These are phyloP conservation scores for Gossypium herbaceum DNA, from an alignment of 345 rosid genomes.

Conservation along the genomic window DNA sequence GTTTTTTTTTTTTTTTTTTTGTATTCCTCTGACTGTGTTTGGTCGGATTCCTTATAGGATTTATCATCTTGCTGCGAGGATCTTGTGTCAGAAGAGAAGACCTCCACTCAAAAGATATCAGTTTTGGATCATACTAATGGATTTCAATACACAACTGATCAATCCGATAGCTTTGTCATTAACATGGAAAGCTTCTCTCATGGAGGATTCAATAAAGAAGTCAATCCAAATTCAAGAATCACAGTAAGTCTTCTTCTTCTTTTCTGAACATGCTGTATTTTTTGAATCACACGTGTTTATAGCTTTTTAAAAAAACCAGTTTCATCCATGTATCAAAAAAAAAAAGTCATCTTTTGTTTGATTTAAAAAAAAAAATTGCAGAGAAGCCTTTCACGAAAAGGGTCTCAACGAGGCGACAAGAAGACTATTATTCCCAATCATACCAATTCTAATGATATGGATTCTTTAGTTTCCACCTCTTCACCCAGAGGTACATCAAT, in stretches of 20 bases:
- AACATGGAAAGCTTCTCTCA: constrained; percentile 18
- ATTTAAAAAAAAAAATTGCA: constrained; percentile 37
- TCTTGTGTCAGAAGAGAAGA: constrained; percentile 11
- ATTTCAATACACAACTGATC: constrained; percentile 14
- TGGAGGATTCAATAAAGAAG: constrained; percentile 17
- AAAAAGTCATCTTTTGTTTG: constrained; percentile 13
- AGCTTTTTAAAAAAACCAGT: not conserved
- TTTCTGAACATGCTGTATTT: not conserved
- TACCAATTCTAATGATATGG: constrained; percentile 32
- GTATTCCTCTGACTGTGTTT: not conserved
- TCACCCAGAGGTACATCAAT: constrained; percentile 54
- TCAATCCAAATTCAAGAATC: constrained; percentile 42
- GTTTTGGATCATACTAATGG: constrained; percentile 20
- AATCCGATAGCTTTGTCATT: constrained; percentile 17
- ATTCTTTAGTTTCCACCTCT: constrained; percentile 41
- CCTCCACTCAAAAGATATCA: constrained; percentile 2
- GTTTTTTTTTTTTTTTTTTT: not conserved
- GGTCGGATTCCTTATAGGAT: constrained; percentile 4
- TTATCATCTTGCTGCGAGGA: constrained; percentile 5
- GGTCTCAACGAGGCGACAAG: constrained; percentile 53
- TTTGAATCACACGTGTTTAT: not conserved
- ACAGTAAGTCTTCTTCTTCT: constrained; percentile 32
- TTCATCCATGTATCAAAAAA: not conserved
- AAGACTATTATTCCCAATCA: constrained; percentile 20
- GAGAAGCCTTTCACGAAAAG: constrained; percentile 73